phyloP scores from a whole-genome alignment of 805 yeast genomes.

The Lipomyces mesembrius region DNA sequence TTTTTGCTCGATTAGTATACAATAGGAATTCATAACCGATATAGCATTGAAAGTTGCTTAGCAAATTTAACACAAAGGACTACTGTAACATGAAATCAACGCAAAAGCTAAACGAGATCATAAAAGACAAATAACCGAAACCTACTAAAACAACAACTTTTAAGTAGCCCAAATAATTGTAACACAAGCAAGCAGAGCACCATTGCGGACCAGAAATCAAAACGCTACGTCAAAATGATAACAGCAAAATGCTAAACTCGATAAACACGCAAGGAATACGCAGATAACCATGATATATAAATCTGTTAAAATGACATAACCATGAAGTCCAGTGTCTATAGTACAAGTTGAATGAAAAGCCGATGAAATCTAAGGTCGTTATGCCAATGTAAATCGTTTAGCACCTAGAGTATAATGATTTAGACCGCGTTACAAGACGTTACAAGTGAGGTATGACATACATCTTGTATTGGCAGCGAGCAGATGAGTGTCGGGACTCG shows the following conservation, averaged over 20 bases:
- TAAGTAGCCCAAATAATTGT: neutral
- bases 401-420: neutral
- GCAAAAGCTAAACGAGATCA: neutral
- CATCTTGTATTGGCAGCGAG: constrained; percentile 29
- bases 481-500: constrained; percentile 14
- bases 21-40: neutral
- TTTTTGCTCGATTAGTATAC: neutral
- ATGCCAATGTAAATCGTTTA: neutral
- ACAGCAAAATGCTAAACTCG: neutral
- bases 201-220: neutral
- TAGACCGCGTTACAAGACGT: neutral
- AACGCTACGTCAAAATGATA: neutral
- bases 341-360: neutral
- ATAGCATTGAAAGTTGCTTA: neutral
- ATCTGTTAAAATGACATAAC: neutral
- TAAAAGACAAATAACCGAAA: neutral
- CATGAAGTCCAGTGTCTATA: constrained; percentile 1
- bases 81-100: neutral
- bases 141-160: constrained; percentile 1
- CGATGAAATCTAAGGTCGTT: neutral
- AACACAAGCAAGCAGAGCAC: constrained; percentile 1
- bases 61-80: neutral
- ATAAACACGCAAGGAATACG: neutral
- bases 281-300: neutral
- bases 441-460: constrained; percentile 8